phyloP scores from a whole-genome alignment of 2,329 filamentous ascomycete species.

The Thelonectria discophora region DNA sequence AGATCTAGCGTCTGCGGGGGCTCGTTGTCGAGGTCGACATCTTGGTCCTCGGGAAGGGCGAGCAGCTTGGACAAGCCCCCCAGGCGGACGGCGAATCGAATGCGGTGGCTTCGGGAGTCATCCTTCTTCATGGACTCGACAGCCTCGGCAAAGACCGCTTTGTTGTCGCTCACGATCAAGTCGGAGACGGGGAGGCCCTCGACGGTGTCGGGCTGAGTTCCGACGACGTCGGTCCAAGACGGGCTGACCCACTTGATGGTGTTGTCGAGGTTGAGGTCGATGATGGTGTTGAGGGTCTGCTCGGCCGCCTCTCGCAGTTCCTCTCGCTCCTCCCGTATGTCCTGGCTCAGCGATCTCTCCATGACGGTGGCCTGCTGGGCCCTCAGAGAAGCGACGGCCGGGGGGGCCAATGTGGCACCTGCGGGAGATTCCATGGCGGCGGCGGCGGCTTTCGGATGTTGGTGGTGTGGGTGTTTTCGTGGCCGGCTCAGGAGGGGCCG shows the following conservation, averaged over 20 bases:
- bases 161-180: conserved; percentile 80
- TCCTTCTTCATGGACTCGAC: conserved; percentile 91
- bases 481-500: conserved; percentile 26
- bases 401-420: conserved; percentile 57
- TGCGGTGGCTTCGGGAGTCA: conserved; percentile 90
- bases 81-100: conserved; percentile 79
- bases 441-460: conserved; percentile 4
- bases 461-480: conserved; percentile 14
- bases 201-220: conserved; percentile 76
- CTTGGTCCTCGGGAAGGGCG: conserved; percentile 52
- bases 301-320: conserved; percentile 95
- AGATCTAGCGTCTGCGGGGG: conserved; percentile 70
- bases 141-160: conserved; percentile 80
- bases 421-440: conserved; percentile 52
- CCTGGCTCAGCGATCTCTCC: conserved; percentile 79
- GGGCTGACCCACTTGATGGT: conserved; percentile 95
- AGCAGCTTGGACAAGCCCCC: conserved; percentile 74
- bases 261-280: conserved; percentile 91
- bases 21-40: conserved; percentile 50
- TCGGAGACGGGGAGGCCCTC: conserved; percentile 82
- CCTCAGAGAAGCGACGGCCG: conserved; percentile 62
- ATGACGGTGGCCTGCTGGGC: conserved; percentile 60
- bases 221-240: conserved; percentile 93
- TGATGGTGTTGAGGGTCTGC: conserved; percentile 94
- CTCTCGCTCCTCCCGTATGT: conserved; percentile 92